phyloP scores from a whole-genome alignment of 1,139 yeast species.

The Fermentozyma sake region DNA sequence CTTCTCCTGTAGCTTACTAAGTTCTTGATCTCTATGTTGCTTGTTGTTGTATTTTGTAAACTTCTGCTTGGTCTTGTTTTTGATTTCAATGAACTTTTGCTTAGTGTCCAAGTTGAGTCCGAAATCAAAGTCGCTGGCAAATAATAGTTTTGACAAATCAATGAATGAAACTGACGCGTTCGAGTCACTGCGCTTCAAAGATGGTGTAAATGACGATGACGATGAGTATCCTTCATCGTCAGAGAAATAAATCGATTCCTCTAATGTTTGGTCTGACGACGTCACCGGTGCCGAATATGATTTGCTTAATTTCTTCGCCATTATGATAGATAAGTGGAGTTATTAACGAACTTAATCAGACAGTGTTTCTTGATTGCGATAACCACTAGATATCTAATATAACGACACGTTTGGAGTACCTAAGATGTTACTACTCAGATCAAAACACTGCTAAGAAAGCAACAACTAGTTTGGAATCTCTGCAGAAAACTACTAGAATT shows the following conservation, averaged over 20 bases:
- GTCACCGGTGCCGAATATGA: no score
- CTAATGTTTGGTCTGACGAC: no score
- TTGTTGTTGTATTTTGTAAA: conserved; percentile 20
- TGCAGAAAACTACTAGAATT: no score
- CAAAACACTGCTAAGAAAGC: no score
- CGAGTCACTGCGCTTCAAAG: conserved; percentile 25
- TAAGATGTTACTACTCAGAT: no score
- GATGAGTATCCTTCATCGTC: conserved; percentile 5
- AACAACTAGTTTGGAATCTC: no score
- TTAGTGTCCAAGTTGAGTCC: conserved; percentile 39
- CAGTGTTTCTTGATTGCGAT: no score
- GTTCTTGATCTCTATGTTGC: conserved; percentile 18
- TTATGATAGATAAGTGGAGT: no score
- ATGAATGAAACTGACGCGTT: conserved; percentile 31
- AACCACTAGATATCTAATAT: conserved; percentile 1
- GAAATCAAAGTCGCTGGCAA: conserved; percentile 42
- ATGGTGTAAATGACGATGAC: conserved; percentile 3
- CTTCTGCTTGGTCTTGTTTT: conserved; percentile 29
- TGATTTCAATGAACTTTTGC: conserved; percentile 34
- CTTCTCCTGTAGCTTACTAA: conserved; percentile 28
- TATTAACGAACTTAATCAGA: no score
- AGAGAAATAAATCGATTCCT: conserved; percentile 5
- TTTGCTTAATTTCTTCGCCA: no score
- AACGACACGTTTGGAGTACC: no score
- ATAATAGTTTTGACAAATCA: conserved; percentile 34